Evolutionary conservation across 495 filamentous ascomycete species (phyloP).

Genomic region (Hypomontagnella monticulosa): DNA sequence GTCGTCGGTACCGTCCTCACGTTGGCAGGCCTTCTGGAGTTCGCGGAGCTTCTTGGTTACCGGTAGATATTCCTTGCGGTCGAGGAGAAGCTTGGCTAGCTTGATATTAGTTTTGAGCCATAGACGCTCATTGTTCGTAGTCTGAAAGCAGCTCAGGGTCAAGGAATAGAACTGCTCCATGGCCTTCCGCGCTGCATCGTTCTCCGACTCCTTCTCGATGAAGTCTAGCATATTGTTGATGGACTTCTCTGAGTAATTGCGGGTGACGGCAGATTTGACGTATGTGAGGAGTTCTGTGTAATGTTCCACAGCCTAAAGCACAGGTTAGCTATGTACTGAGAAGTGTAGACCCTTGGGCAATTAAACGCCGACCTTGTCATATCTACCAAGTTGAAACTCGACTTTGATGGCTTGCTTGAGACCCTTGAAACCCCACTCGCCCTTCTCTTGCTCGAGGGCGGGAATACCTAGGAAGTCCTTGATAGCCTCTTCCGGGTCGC

Average conservation of each 20-base stretch:
- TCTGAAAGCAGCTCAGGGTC: slow-evolving; percentile 93
- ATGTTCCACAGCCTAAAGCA: slow-evolving; percentile 85
- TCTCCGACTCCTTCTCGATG: slow-evolving; percentile 92
- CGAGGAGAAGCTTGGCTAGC: slow-evolving; percentile 87
- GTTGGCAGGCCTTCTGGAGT: slow-evolving; percentile 88
- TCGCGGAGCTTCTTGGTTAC: slow-evolving; percentile 86
- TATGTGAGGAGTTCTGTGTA: slow-evolving; percentile 96
- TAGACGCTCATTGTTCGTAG: slow-evolving; percentile 94
- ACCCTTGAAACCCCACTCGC: slow-evolving; percentile 98
- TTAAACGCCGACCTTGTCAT: slow-evolving; percentile 72
- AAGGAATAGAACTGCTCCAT: slow-evolving; percentile 97
- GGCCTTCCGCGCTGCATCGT: slow-evolving; percentile 78
- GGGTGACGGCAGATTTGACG: slow-evolving; percentile 94
- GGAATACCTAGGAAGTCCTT: slow-evolving; percentile 91
- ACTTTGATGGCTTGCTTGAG: slow-evolving; percentile 98
- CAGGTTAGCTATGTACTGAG: slow-evolving; percentile 7
- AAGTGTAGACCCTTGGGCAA: background rate
- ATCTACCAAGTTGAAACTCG: slow-evolving; percentile 87
- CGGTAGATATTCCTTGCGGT: slow-evolving; percentile 85
- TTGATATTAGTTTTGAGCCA: slow-evolving; percentile 99
- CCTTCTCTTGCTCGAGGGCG: slow-evolving; percentile 83
- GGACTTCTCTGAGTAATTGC: slow-evolving; percentile 98
- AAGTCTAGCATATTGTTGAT: slow-evolving; percentile 99
- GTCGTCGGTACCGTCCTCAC: slow-evolving; percentile 89
- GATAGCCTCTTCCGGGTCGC: slow-evolving; percentile 86